Evolutionary conservation across 805 yeast genomes (phyloP).

Genomic region (Vanderwaltozyma yarrowii): DNA sequence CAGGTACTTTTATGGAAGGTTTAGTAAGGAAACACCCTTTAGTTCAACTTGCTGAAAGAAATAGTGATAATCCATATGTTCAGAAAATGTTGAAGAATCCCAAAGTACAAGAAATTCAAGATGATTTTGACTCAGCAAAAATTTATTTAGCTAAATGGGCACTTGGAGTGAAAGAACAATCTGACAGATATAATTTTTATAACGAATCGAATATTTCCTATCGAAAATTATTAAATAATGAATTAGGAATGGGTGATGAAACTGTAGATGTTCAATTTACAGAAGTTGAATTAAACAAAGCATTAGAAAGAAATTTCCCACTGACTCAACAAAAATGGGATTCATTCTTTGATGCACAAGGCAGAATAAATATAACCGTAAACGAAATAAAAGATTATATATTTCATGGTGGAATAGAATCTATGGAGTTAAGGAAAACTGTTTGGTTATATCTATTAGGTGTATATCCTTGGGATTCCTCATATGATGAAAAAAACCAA

Average conservation of each 20-base stretch:
- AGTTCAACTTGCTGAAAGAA: slow-evolving; percentile 33
- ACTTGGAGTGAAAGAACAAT: slow-evolving; percentile 82
- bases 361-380: slow-evolving; percentile 62
- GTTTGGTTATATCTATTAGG: slow-evolving; percentile 84
- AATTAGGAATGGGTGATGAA: slow-evolving; percentile 32
- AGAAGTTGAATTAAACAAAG: slow-evolving; percentile 37
- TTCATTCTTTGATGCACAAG: slow-evolving; percentile 69
- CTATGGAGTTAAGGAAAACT: slow-evolving; percentile 43
- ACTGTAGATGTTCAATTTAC: slow-evolving; percentile 20
- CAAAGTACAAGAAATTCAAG: slow-evolving; percentile 65
- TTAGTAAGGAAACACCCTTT: slow-evolving; percentile 23
- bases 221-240: slow-evolving; percentile 42
- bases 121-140: slow-evolving; percentile 88
- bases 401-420: slow-evolving; percentile 80
- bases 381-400: slow-evolving; percentile 72
- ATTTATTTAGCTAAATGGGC: slow-evolving; percentile 97
- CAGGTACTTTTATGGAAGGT: slow-evolving; percentile 17
- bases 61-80: slow-evolving; percentile 28
- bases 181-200: slow-evolving; percentile 42
- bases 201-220: slow-evolving; percentile 51
- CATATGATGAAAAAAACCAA: slow-evolving; percentile 54
- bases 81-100: slow-evolving; percentile 59
- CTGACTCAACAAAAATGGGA: slow-evolving; percentile 63
- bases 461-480: slow-evolving; percentile 84
- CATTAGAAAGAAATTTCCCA: slow-evolving; percentile 45